Evolutionary conservation across 257 asterid species (phyloP).

Genomic region (Perilla frutescens): DNA sequence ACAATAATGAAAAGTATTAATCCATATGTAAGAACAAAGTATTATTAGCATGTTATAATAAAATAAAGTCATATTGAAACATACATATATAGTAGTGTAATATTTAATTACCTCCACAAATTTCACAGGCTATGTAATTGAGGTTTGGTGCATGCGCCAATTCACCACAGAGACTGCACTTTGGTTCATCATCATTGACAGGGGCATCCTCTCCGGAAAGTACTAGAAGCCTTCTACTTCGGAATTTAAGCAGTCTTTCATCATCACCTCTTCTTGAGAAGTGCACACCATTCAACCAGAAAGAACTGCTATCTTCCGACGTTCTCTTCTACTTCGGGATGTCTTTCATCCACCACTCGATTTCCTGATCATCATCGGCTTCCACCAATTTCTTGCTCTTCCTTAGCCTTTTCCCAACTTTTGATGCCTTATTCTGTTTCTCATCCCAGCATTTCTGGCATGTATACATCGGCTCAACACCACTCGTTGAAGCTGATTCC

Average conservation of each 20-base stretch:
- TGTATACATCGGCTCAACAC: conserved; percentile 47
- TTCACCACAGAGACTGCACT: conserved; percentile 74
- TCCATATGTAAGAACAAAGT: too few relatives aligned
- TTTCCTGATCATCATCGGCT: too few relatives aligned
- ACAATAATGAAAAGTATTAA: not conserved
- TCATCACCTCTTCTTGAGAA: conserved; percentile 43
- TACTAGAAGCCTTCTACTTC: conserved; percentile 56
- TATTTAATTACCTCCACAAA: conserved; percentile 72
- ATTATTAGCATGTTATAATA: too few relatives aligned
- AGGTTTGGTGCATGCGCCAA: conserved; percentile 51
- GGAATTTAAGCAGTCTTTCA: conserved; percentile 52
- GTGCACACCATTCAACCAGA: conserved; percentile 79
- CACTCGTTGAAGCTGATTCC: conserved; percentile 54
- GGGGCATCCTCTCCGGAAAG: conserved; percentile 49
- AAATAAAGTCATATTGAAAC: too few relatives aligned
- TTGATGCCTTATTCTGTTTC: not conserved
- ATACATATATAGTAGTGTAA: too few relatives aligned
- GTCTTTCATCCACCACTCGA: too few relatives aligned
- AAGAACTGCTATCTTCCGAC: conserved; percentile 29
- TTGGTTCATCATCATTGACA: conserved; percentile 40
- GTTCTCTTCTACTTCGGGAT: conserved; percentile 40
- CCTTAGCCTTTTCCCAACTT: conserved; percentile 42
- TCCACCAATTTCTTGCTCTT: not conserved
- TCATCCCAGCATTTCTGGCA: conserved; percentile 66
- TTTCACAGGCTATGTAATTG: conserved; percentile 70